Evolutionary conservation across 805 yeast genomes (phyloP), one percentile per base, ranked within the genome.

Genomic region (Kuraishia piskuri): DNA sequence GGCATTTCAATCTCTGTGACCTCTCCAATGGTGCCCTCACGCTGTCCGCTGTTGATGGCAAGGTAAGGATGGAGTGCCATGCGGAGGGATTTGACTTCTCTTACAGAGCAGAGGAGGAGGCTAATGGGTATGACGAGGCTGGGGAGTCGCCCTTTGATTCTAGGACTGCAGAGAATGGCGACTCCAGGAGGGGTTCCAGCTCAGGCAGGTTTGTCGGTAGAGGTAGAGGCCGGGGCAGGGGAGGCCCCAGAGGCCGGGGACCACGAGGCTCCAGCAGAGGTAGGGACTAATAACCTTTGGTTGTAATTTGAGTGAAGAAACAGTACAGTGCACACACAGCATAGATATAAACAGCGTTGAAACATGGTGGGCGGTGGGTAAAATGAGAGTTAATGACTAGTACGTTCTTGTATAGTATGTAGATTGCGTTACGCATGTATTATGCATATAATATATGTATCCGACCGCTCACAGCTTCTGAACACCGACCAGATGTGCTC

Each of bases 1-100:
- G 95, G 95, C 89, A 87, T 65, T 83, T 83, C 65, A 85, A 85
- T 60, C 69, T 87, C 48, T 80, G 90, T 60, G 92, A 86, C 62
- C 75, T 74, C 25, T 66, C 72, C 22, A 68, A 72, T 58, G 90
- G 86, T 6, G 65, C 68, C 50, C 69, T 83, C 52, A 66, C 71
- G 50, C 68, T 80, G 54, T 70, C 69, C 52, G 69, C 72, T 55
- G 69, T 62, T 14, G 69, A 73, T 52, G 82, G 86, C 2, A 66
- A 72, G 51, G 69, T 86, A 53, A 72, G 74, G 46, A 73, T 82
- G 64, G 81, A 80, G 52, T 72, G 82, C 47, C 63, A 65, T 25
- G 73, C 88, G 5, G 72, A 71, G 49, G 94, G 94, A 2, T 84
- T 84, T 61, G 83, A 84, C 59, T 85, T 85, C 64, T 68, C 68